Percentiles rank a stretch among this genome's conserved stretches.
Evolutionary conservation across 2,329 filamentous ascomycete genomes (phyloP).

Genomic region (Delphinella strobiligena): DNA sequence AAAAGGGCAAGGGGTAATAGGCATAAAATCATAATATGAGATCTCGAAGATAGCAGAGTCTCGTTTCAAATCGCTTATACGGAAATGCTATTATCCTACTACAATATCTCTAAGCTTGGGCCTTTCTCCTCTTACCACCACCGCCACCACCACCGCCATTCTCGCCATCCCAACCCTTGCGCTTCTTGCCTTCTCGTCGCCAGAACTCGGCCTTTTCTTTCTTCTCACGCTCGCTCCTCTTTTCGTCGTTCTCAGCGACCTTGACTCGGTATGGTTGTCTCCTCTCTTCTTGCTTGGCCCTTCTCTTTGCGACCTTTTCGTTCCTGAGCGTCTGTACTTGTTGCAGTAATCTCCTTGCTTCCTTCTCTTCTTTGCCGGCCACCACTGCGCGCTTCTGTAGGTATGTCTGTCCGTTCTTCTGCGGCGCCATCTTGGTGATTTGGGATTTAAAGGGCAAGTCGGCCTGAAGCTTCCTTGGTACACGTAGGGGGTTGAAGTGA

Average conservation of each 20-base stretch:
- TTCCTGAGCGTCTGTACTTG: constrained; percentile 84
- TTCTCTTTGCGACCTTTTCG: constrained; percentile 75
- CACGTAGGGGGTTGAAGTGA: constrained; percentile 49
- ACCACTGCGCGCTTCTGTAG: constrained; percentile 94
- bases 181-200: constrained; percentile 77
- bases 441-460: constrained; percentile 88
- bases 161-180: constrained; percentile 44
- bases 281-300: constrained; percentile 79
- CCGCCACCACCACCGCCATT: constrained; percentile 28
- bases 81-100: too few relatives aligned
- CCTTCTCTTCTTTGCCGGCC: constrained; percentile 68
- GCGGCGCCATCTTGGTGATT: constrained; percentile 68
- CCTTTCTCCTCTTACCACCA: constrained; percentile 20
- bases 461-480: constrained; percentile 70
- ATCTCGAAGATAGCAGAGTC: too few relatives aligned
- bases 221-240: constrained; percentile 77
- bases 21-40: too few relatives aligned
- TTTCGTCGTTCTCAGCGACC: constrained; percentile 71
- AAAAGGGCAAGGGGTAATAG: too few relatives aligned
- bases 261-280: constrained; percentile 70
- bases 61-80: too few relatives aligned
- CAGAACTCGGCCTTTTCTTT: constrained; percentile 87
- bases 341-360: constrained; percentile 78
- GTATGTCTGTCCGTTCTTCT: constrained; percentile 71
- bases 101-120: too few relatives aligned